Evolutionary conservation across 495 filamentous ascomycete genomes (phyloP), one percentile per base, ranked within the genome.

Genomic region (Penicillium cinerascens): DNA sequence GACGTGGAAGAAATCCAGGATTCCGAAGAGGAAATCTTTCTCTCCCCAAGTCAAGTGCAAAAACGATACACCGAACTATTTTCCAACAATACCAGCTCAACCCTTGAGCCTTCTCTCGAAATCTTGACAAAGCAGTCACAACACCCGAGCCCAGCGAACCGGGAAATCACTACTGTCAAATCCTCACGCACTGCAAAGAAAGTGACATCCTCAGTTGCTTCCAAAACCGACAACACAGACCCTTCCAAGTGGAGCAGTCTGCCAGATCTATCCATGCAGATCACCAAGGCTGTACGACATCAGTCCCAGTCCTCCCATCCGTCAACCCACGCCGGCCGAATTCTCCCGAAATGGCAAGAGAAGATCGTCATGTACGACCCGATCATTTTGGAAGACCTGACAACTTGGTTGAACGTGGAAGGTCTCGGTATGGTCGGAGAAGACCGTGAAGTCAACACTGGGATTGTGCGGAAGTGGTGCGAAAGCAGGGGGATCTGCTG

Each of bases 361-460:
- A 92, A 91, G 67, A 96, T 98, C 42, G 76, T 97, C 16, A 84
- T 96, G 70, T 97, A 92, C 64, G 92, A 97, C 55, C 91, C 95
- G 0, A 87, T 98, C 36, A 76, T 93, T 0, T 64, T 97, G 1
- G 93, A 97, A 67, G 93, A 97, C 49, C 71, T 98, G 8, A 78
- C 91, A 5, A 72, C 67, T 2, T 97, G 90, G 90, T 66, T 98
- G 21, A 96, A 96, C 53, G 78, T 76, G 16, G 82, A 87, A 27
- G 85, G 84, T 4, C 59, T 95, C 33, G 74, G 72, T 7, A 71
- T 74, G 16, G 75, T 83, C 0, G 79, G 80, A 2, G 83, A 82
- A 54, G 84, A 90, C 56, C 78, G 81, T 3, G 84, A 91, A 72
- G 78, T 92, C 17, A 63, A 68, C 27, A 61, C 66, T 10, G 73